These are phyloP conservation scores for Peronospora farinosa DNA, from an alignment of 352 stramenopile genomes.

Conservation along the genomic window DNA sequence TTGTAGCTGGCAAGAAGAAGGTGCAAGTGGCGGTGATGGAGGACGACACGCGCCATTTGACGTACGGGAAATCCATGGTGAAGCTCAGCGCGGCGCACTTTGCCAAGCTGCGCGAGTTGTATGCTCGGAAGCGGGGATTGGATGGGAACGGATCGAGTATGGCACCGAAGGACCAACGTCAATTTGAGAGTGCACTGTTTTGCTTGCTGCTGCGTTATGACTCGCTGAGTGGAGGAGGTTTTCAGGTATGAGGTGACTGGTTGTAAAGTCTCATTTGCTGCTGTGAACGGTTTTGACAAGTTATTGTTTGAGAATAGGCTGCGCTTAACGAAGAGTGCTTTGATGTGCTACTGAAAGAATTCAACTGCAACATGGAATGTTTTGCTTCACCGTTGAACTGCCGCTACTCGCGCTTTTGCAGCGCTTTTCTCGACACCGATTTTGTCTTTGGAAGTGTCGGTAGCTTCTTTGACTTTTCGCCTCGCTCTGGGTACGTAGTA, in stretches of 20 bases:
- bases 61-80: constrained; percentile 62
- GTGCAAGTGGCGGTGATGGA: constrained; percentile 34
- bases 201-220: constrained; percentile 89
- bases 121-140: constrained; percentile 39
- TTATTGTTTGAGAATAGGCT: constrained; percentile 25
- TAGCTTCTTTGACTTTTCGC: constrained; percentile 91
- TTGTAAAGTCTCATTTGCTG: background rate
- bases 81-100: constrained; percentile 81
- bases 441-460: constrained; percentile 85
- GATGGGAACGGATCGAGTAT: constrained; percentile 14
- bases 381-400: constrained; percentile 94
- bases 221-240: constrained; percentile 88
- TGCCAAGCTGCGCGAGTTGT: constrained; percentile 83
- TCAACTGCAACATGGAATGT: constrained; percentile 90
- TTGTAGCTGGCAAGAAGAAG: constrained; percentile 36
- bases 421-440: constrained; percentile 86
- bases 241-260: constrained; percentile 52
- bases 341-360: constrained; percentile 84
- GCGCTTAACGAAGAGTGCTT: constrained; percentile 90
- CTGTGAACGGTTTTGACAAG: background rate
- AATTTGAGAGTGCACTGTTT: constrained; percentile 81
- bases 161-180: constrained; percentile 22
- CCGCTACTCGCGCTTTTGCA: constrained; percentile 87
- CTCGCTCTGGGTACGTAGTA: constrained; percentile 52
- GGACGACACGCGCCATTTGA: constrained; percentile 43